A percentile compares a stretch with the other conserved stretches of the same genome.
Evolutionary conservation across 805 yeast genomes (phyloP).

Genomic region (Cyberlindnera saturnus): DNA sequence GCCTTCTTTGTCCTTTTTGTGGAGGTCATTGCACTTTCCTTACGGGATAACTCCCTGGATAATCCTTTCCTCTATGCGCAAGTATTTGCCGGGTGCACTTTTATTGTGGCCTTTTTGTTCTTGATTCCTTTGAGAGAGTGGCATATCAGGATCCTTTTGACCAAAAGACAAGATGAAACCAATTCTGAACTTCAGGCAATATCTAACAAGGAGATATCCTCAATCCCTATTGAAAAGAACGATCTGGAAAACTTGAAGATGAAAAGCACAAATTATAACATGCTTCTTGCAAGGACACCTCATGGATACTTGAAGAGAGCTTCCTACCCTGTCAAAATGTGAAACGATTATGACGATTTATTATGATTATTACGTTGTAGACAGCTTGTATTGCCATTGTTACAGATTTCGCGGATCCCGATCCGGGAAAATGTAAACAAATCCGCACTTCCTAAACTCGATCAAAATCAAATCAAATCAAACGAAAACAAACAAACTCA

Average conservation of each 20-base stretch:
- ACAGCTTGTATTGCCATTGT: background rate
- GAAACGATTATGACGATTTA: background rate
- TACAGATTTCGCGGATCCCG: background rate
- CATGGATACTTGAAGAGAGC: slow-evolving; percentile 10
- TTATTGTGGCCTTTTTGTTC: slow-evolving; percentile 34
- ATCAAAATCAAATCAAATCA: background rate
- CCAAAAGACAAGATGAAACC: slow-evolving; percentile 2
- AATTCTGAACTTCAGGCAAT: background rate
- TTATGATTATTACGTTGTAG: background rate
- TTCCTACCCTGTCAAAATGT: slow-evolving; percentile 12
- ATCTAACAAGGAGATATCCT: slow-evolving; percentile 1
- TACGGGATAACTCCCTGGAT: slow-evolving; percentile 25
- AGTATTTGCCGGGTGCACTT: slow-evolving; percentile 49
- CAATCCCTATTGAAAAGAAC: background rate
- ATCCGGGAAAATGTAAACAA: slow-evolving; percentile 14
- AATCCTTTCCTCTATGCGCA: slow-evolving; percentile 53
- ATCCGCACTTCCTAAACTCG: background rate
- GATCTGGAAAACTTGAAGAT: background rate
- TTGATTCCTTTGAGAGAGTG: slow-evolving; percentile 44
- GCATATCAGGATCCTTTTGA: slow-evolving; percentile 33
- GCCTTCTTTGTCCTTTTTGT: slow-evolving; percentile 37
- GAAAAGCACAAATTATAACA: slow-evolving; percentile 4
- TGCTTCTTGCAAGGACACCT: slow-evolving; percentile 1
- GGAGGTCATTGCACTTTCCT: slow-evolving; percentile 50
- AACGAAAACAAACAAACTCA: slow-evolving; percentile 2